Evolutionary conservation across 2,329 filamentous ascomycete genomes (phyloP), one percentile per base, ranked within the genome.

Genomic region (Dryadomyces quercus-mongolicae): DNA sequence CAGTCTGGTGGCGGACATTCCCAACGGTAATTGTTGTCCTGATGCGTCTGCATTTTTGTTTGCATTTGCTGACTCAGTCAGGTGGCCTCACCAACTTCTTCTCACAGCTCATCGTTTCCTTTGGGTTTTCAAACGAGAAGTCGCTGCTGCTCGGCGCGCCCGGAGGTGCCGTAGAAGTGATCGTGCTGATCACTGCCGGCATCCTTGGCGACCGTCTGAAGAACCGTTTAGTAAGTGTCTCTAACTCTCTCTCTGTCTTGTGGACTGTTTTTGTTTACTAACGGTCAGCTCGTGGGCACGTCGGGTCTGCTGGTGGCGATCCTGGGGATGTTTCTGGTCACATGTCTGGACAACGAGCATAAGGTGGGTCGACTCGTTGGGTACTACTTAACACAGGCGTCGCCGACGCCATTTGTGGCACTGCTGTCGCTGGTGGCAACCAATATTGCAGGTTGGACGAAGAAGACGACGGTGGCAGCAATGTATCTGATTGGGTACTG

Each of bases 141-240:
- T 82, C 79, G 4, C 69, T 87, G 2, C 73, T 87, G 1, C 78
- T 85, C 57, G 82, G 82, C 45, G 79, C 76, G 0, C 84, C 84
- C 0, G 81, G 78, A 9, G 84, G 84, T 5, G 82, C 77, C 0
- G 74, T 86, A 38, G 81, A 86, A 67, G 54, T 65, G n/a, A 56
- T 65, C 12, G 55, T 64, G 7, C 62, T 65, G 36, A 49, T 64
- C 2, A 42, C 47, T 25, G 61, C 59, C 8, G 66, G 66, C 9
- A 78, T 74, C 60, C 67, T 82, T 0, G 80, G 81, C 47, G 78
- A 84, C 60, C 71, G 68, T 21, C 74, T 72, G 48, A 70, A 73
- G 18, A 77, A 83, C 58, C 75, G 82, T 9, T 70, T 85, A n/a
- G n/a, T n/a, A n/a, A n/a, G n/a, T n/a, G n/a, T n/a, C n/a, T n/a